A percentile compares a stretch with the other conserved stretches of the same genome.
Conservation (phyloP, 179 eudicot genomes). For the Beta macrorhiza region DNA sequence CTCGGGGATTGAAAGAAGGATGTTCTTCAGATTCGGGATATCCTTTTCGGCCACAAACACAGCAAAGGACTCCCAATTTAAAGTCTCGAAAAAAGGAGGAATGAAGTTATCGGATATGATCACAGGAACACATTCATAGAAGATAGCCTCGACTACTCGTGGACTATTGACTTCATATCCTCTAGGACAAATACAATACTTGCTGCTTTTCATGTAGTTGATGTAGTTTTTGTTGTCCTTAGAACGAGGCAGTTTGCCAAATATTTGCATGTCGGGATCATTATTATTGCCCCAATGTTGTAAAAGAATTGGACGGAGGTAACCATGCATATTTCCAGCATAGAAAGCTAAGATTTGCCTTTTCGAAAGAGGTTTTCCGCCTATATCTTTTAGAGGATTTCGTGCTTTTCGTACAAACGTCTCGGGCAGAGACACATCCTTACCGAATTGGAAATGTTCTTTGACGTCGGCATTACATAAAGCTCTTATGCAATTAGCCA, state of each 20-base stretch:
- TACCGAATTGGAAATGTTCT: conserved; percentile 49
- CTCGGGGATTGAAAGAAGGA: conserved; percentile 43
- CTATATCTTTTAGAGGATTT: conserved; percentile 38
- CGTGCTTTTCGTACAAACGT: conserved; percentile 43
- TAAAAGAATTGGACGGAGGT: conserved; percentile 47
- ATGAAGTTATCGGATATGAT: conserved; percentile 58
- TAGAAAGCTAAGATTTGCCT: conserved; percentile 51
- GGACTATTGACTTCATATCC: conserved; percentile 60
- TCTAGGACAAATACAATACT: conserved; percentile 55
- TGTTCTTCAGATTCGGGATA: conserved; percentile 47
- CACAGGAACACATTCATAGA: conserved; percentile 59
- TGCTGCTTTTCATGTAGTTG: conserved; percentile 51
- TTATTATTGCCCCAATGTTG: conserved; percentile 47
- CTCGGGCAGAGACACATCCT: conserved; percentile 56
- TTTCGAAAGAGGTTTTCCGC: conserved; percentile 44
- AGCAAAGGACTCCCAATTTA: conserved; percentile 62
- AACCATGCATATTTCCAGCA: conserved; percentile 62
- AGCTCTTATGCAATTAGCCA: conserved; percentile 55
- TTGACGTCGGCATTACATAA: conserved; percentile 55
- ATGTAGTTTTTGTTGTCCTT: conserved; percentile 49
- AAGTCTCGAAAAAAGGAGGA: conserved; percentile 56
- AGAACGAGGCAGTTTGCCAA: conserved; percentile 31
- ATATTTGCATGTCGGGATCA: conserved; percentile 54
- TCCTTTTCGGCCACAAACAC: conserved; percentile 53
- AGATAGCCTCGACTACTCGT: conserved; percentile 58